Conservation (phyloP, 495 filamentous ascomycete species). For the Hyaloscypha bicolor region DNA sequence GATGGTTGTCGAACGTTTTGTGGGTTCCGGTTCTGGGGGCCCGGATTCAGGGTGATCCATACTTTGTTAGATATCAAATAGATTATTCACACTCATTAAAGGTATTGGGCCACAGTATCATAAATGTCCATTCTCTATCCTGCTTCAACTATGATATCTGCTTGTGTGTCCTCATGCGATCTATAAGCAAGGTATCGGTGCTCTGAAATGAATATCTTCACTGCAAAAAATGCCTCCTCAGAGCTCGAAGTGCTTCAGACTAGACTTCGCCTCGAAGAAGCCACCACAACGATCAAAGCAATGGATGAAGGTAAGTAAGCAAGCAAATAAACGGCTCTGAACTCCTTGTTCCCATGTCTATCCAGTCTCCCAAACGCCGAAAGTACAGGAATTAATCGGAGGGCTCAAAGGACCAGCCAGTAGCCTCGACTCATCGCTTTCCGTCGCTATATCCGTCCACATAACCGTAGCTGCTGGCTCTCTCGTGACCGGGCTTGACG, state of each 20-base stretch:
- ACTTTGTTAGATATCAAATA: background rate
- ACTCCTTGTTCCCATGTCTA: conserved; percentile 7
- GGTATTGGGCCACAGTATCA: conserved; percentile 12
- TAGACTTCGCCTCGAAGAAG: background rate
- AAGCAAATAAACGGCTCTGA: background rate
- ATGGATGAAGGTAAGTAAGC: background rate
- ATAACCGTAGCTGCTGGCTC: conserved; percentile 28
- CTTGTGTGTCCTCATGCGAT: conserved; percentile 3
- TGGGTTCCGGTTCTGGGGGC: too few relatives aligned
- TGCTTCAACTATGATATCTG: conserved; percentile 11
- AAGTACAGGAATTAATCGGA: conserved; percentile 7
- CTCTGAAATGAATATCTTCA: conserved; percentile 25
- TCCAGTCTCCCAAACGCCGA: conserved; percentile 4
- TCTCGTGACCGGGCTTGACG: conserved; percentile 27
- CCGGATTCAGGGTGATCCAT: too few relatives aligned
- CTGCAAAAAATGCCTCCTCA: conserved; percentile 17
- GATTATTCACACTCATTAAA: background rate
- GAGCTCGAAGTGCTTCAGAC: background rate
- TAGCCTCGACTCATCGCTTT: conserved; percentile 10
- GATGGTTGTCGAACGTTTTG: too few relatives aligned
- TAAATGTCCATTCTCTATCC: conserved; percentile 26
- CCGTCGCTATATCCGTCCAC: conserved; percentile 27
- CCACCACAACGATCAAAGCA: background rate
- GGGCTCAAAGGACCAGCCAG: conserved; percentile 4
- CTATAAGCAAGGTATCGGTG: conserved; percentile 1